Base-by-base conservation (phyloP, 2,329 filamentous ascomycete species). In the Conoideocrella luteorostrata region DNA sequence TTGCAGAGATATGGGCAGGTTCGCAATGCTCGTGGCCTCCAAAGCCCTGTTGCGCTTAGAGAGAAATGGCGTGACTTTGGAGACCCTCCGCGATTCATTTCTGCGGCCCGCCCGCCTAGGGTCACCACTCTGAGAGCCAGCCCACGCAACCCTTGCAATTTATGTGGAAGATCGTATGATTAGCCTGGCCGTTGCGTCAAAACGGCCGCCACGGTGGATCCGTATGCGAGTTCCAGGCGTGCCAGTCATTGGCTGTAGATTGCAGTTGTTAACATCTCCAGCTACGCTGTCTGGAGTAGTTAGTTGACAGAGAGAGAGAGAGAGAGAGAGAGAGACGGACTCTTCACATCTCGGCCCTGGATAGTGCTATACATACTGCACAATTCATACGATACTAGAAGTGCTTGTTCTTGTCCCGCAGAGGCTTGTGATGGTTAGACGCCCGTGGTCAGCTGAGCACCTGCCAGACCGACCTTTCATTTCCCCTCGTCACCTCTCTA, bases 31-130 rank as follows among this genome's bases (percentile, higher is more conserved):
- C 22, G 10, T 24, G 7, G 5, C 24, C 4, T n/a, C 22, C 39
- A 20, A 29, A 20, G 3, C 13, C 28, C 39, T 41, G 13, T 17
- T 33, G 30, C n/a, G 32, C 40, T 24, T 23, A 26, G 17, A 17
- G 28, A 38, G 34, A 10, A 51, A 50, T 52, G 50, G 50, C 49
- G 41, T 52, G 49, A 52, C 49, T 47, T 47, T 47, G 34, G 34
- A 26, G 23, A 26, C 22, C 18, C 21, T 39, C 32, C 38, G 29
- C 41, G 33, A 38, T 39, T 28, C 34, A 41, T 42, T 40, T 12
- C 24, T 42, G 40, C 35, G 29, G 44, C 18, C 29, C 44, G 40
- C 28, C 23, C 29, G 23, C 11, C 24, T 9, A 42, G 23, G 2
- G 6, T 4, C 21, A 15, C 41, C 47, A 47, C 43, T 33, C 41